Conservation (phyloP, 345 rosid genomes). For the Pistacia vera region DNA sequence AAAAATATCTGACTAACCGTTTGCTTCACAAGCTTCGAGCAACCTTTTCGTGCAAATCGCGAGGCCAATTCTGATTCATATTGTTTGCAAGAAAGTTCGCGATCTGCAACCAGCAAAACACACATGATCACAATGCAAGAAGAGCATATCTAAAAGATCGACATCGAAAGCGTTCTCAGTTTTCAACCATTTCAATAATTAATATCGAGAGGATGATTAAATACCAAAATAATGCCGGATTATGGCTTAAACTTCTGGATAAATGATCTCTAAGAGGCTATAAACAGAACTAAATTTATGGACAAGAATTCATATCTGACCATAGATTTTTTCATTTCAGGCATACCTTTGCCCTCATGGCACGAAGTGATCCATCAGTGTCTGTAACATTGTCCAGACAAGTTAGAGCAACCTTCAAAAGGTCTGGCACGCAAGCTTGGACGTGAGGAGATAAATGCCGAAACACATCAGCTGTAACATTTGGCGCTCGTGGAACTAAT, state of each 20-base stretch:
- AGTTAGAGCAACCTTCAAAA: constrained; percentile 76
- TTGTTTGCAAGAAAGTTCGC: constrained; percentile 87
- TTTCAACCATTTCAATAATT: no score
- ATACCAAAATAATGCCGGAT: background rate
- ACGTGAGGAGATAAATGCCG: constrained; percentile 81
- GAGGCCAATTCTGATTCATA: constrained; percentile 85
- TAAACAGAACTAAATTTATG: background rate
- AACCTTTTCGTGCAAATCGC: constrained; percentile 79
- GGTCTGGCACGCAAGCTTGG: constrained; percentile 87
- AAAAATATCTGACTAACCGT: background rate
- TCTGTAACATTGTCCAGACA: constrained; percentile 88
- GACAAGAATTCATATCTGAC: background rate
- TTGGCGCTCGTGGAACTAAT: constrained; percentile 81
- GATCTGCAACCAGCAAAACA: constrained; percentile 51
- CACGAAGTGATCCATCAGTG: constrained; percentile 87
- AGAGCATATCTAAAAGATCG: background rate
- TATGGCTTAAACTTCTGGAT: no score
- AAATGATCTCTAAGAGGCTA: no score
- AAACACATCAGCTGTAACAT: constrained; percentile 48
- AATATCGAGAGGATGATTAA: no score
- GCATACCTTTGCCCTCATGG: constrained; percentile 89
- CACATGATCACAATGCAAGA: background rate
- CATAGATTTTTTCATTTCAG: background rate
- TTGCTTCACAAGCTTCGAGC: constrained; percentile 69
- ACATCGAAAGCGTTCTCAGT: no score